These are phyloP conservation scores for Cyberlindnera samutprakarnensis DNA, from an alignment of 805 yeast species.

Conservation along the genomic window DNA sequence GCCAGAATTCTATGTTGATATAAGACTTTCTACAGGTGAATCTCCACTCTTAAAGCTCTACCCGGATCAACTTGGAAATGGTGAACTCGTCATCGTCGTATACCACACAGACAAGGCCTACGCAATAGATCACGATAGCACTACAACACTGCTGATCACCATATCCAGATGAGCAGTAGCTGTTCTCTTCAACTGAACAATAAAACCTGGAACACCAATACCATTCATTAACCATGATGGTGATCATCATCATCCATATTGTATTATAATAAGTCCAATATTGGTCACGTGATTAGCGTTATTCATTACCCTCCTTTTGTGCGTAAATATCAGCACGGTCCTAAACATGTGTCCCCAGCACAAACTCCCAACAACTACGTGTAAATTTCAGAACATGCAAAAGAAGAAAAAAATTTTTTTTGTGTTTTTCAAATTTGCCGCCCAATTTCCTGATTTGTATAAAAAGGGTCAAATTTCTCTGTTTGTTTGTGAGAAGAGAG, in stretches of 20 bases:
- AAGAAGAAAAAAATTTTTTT: neutral
- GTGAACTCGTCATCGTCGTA: too few species aligned
- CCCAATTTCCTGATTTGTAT: constrained; percentile 2
- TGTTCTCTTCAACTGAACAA: neutral
- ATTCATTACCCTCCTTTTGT: neutral
- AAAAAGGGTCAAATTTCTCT: constrained; percentile 5
- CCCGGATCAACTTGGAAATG: too few species aligned
- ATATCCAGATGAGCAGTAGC: neutral
- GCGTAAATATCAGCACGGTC: constrained; percentile 6
- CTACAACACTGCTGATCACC: too few species aligned
- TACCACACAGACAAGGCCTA: too few species aligned
- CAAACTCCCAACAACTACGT: neutral
- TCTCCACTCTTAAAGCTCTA: too few species aligned
- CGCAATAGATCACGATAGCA: too few species aligned
- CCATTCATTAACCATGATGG: neutral
- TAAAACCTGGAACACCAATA: neutral
- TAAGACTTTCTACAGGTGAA: too few species aligned
- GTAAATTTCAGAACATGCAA: neutral
- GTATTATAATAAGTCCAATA: too few species aligned
- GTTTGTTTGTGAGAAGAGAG: too few species aligned
- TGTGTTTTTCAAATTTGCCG: neutral
- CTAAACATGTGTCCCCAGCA: neutral
- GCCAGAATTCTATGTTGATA: too few species aligned
- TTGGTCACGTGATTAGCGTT: too few species aligned
- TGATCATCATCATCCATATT: neutral